These are phyloP conservation scores for Cryptococcus sp. DNA, from an alignment of 1,284 basidiomycete species.

Conservation along the genomic window DNA sequence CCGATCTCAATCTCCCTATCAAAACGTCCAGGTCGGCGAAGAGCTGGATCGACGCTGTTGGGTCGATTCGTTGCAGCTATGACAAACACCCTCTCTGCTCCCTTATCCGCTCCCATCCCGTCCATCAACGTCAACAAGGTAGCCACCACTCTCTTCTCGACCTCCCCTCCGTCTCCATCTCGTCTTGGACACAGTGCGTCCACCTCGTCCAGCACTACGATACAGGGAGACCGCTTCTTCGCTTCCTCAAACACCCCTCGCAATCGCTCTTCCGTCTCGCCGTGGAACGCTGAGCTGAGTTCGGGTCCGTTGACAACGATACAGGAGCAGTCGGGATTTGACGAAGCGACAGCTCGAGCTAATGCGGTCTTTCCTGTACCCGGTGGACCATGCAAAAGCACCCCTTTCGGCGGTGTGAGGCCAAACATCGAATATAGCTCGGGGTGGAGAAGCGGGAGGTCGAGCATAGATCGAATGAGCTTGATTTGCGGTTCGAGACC, in stretches of 20 bases:
- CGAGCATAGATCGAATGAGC: constrained; percentile 86
- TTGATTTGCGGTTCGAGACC: constrained; percentile 83
- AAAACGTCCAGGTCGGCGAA: constrained; percentile 88
- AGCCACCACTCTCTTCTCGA: constrained; percentile 92
- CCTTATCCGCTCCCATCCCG: constrained; percentile 63
- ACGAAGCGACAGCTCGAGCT: constrained; percentile 74
- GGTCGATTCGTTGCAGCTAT: constrained; percentile 97
- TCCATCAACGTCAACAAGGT: constrained; percentile 93
- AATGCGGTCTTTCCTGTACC: constrained; percentile 94
- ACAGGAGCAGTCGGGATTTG: constrained; percentile 71
- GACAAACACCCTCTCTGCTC: constrained; percentile 67
- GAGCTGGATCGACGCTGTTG: constrained; percentile 93
- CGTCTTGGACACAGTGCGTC: constrained; percentile 88
- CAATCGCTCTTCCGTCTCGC: constrained; percentile 88
- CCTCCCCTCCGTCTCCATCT: constrained; percentile 83
- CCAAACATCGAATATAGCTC: constrained; percentile 86
- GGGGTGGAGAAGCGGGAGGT: constrained; percentile 84
- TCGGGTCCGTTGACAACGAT: constrained; percentile 91
- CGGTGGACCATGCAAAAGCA: constrained; percentile 84
- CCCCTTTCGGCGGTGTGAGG: constrained; percentile 80
- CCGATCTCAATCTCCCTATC: constrained; percentile 98
- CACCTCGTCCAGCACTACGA: constrained; percentile 93
- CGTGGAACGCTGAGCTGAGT: constrained; percentile 89
- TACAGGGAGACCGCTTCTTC: constrained; percentile 71
- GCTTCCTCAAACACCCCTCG: constrained; percentile 86